These are phyloP conservation scores for Neurospora sp. DNA, from an alignment of 495 filamentous ascomycete species.

Conservation along the genomic window DNA sequence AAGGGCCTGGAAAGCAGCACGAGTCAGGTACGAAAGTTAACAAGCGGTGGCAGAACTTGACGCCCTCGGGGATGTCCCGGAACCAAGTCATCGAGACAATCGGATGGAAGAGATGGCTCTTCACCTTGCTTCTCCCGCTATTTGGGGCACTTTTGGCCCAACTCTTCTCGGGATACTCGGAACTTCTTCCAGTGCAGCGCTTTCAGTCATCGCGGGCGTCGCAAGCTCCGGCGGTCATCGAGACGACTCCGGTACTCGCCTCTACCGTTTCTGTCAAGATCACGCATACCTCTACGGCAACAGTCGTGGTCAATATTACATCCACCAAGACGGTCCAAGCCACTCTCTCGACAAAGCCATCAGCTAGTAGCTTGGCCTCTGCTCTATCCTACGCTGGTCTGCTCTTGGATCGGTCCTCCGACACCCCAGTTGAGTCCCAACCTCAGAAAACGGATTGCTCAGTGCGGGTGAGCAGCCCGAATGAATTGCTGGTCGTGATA, in stretches of 20 bases:
- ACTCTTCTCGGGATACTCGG: not conserved
- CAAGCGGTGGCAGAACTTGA: conserved; percentile 23
- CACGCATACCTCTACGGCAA: conserved; percentile 24
- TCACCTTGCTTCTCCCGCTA: conserved; percentile 8
- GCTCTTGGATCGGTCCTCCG: conserved; percentile 27
- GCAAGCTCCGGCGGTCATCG: not conserved
- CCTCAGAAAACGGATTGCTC: conserved; percentile 25
- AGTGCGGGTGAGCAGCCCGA: conserved; percentile 23
- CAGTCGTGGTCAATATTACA: conserved; percentile 27
- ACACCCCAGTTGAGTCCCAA: conserved; percentile 8
- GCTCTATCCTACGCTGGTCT: conserved; percentile 27
- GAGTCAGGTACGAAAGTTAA: conserved; percentile 8
- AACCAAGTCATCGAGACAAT: not conserved
- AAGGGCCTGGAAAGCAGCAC: conserved; percentile 9
- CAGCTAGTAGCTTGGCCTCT: conserved; percentile 25
- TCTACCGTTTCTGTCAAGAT: conserved; percentile 4
- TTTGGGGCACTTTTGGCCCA: conserved; percentile 6
- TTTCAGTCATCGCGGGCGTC: not conserved
- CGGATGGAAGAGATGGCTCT: conserved; percentile 4
- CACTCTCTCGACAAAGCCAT: conserved; percentile 22
- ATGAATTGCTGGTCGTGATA: conserved; percentile 31
- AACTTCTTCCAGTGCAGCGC: not conserved
- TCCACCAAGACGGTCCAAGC: conserved; percentile 27
- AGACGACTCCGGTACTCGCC: not conserved
- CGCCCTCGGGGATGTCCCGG: not conserved